Percentiles rank a stretch among this genome's conserved stretches.
Evolutionary conservation across 176 grass and related monocot species (phyloP).

Genomic region (Aegilops umbellulata): DNA sequence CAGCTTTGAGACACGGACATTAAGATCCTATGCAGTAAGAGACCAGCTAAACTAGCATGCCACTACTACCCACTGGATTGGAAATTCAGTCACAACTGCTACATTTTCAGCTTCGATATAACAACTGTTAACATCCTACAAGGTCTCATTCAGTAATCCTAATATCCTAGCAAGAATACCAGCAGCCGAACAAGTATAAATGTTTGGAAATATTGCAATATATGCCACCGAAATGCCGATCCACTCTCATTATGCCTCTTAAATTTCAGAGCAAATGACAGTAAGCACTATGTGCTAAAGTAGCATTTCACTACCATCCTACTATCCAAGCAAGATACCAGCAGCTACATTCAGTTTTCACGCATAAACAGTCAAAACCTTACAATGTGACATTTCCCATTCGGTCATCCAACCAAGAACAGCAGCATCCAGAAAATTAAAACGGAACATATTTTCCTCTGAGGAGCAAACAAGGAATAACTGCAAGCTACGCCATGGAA

Average conservation of each 20-base stretch:
- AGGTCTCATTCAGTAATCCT: background rate
- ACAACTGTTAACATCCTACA: background rate
- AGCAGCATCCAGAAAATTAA: too few species aligned
- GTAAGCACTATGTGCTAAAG: background rate
- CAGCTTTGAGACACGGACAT: background rate
- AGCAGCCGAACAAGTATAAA: background rate
- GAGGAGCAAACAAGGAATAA: background rate
- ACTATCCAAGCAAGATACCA: background rate
- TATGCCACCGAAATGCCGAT: background rate
- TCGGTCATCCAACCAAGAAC: too few species aligned
- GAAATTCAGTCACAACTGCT: background rate
- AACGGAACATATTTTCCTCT: background rate
- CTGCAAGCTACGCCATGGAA: background rate
- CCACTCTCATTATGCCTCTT: background rate
- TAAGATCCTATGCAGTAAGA: background rate
- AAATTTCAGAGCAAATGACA: background rate
- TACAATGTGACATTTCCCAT: background rate
- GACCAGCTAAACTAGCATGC: background rate
- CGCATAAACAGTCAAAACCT: background rate
- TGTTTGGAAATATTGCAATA: background rate
- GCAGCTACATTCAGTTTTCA: background rate
- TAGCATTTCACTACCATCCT: background rate
- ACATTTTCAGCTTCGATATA: background rate
- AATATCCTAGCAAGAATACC: background rate
- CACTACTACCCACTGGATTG: background rate